Conservation (phyloP, 2,329 filamentous ascomycete species). For the Delphinella strobiligena region DNA sequence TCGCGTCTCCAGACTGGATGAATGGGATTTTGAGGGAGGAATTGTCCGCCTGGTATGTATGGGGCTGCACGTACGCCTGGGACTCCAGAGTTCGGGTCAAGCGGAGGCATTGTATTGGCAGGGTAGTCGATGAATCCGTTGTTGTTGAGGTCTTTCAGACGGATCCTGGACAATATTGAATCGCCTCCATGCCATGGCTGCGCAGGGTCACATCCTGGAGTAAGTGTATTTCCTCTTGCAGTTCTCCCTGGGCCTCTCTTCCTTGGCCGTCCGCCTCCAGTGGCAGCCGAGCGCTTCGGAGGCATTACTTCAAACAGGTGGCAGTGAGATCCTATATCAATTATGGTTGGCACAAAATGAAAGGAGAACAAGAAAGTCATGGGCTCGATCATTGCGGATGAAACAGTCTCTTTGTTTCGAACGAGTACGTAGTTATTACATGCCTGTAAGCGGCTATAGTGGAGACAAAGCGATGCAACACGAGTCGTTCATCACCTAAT, state of each 20-base stretch:
- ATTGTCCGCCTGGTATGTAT: too few species aligned
- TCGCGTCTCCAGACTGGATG: background rate
- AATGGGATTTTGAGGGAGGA: background rate
- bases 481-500: too few species aligned
- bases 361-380: too few species aligned
- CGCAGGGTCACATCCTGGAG: background rate
- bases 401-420: too few species aligned
- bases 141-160: background rate
- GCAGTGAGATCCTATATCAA: too few species aligned
- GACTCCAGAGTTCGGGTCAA: background rate
- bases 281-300: background rate
- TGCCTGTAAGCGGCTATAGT: too few species aligned
- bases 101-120: background rate
- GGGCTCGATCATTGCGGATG: too few species aligned
- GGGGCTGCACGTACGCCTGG: too few species aligned
- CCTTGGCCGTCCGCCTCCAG: background rate
- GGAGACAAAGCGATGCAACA: too few species aligned
- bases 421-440: too few species aligned
- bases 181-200: background rate
- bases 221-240: background rate
- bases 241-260: background rate
- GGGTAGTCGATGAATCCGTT: background rate
- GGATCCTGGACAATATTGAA: background rate
- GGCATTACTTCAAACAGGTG: too few species aligned
- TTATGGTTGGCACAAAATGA: too few species aligned